Conservation (phyloP, 2,329 filamentous ascomycete species). For the Penicillium sclerotigenum region DNA sequence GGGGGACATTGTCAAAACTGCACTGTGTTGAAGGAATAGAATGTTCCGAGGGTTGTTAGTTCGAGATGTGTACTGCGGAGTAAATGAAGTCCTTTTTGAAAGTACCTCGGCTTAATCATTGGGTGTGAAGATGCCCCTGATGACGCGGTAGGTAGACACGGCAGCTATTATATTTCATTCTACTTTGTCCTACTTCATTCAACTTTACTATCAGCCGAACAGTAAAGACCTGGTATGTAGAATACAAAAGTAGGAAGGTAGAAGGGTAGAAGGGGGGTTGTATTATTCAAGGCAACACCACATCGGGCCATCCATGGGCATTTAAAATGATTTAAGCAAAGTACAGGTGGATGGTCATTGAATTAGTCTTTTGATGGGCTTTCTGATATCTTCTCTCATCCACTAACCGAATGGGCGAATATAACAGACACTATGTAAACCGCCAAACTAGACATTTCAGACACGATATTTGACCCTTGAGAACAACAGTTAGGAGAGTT, state of each 20-base stretch:
- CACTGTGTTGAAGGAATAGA: background rate
- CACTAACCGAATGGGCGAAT: too few relatives aligned
- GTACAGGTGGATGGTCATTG: too few relatives aligned
- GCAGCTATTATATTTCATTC: background rate
- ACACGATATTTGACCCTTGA: too few relatives aligned
- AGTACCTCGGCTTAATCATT: background rate
- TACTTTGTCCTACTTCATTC: background rate
- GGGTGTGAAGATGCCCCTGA: background rate
- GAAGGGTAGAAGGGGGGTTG: background rate
- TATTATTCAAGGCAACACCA: too few relatives aligned
- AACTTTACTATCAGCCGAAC: background rate
- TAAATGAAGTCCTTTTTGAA: background rate
- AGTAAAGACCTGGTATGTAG: background rate
- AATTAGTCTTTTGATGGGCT: too few relatives aligned
- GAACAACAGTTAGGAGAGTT: too few relatives aligned
- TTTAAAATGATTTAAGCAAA: too few relatives aligned
- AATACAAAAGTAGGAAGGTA: background rate
- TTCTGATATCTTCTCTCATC: too few relatives aligned
- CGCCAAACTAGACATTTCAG: too few relatives aligned
- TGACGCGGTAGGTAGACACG: background rate
- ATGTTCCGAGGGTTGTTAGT: background rate
- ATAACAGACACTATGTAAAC: too few relatives aligned
- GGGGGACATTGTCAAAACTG: slow-evolving; percentile 1
- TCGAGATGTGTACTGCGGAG: background rate
- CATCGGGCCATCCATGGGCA: too few relatives aligned